Percentiles rank a stretch among this genome's conserved stretches.
phyloP scores from a whole-genome alignment of 108 stramenopile species.

The Pseudonitzschia delicatissima region DNA sequence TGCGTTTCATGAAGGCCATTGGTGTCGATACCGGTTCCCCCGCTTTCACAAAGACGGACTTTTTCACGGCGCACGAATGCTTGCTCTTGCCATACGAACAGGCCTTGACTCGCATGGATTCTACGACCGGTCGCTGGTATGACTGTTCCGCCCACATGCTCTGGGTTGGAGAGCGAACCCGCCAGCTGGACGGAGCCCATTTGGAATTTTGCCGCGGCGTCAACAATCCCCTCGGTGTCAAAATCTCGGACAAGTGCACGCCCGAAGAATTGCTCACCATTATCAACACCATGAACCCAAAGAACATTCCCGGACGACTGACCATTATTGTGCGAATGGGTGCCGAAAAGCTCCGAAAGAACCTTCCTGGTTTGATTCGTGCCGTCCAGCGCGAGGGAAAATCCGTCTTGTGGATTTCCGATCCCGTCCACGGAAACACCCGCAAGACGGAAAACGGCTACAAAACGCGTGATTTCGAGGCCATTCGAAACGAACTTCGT shows the following conservation, averaged over 20 bases:
- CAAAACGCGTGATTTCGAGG: conserved; percentile 97
- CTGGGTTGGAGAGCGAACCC: conserved; percentile 99
- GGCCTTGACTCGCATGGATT: conserved; percentile 95
- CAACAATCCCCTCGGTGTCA: conserved; percentile 97
- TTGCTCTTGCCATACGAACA: conserved; percentile 97
- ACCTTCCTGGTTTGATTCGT: conserved; percentile 94
- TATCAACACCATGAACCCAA: conserved; percentile 93
- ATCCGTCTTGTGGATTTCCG: conserved; percentile 94
- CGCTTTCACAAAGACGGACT: conserved; percentile 87
- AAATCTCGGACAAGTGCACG: conserved; percentile 94
- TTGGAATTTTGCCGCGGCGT: conserved; percentile 97
- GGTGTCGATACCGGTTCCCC: conserved; percentile 88
- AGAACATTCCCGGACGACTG: conserved; percentile 93
- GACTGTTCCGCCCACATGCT: conserved; percentile 98
- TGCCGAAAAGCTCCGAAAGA: conserved; percentile 90
- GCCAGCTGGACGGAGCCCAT: conserved; percentile 97
- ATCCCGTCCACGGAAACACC: conserved; percentile 99
- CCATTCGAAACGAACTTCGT: conserved; percentile 90
- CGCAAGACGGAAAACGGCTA: conserved; percentile 89
- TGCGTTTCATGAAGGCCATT: conserved; percentile 97
- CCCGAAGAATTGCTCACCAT: conserved; percentile 91
- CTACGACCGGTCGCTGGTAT: conserved; percentile 94
- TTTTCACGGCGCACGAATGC: conserved; percentile 98
- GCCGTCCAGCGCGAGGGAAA: conserved; percentile 96
- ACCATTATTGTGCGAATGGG: conserved; percentile 99